Conservation (phyloP, 345 rosid genomes). For the Salix koriyanagi region DNA sequence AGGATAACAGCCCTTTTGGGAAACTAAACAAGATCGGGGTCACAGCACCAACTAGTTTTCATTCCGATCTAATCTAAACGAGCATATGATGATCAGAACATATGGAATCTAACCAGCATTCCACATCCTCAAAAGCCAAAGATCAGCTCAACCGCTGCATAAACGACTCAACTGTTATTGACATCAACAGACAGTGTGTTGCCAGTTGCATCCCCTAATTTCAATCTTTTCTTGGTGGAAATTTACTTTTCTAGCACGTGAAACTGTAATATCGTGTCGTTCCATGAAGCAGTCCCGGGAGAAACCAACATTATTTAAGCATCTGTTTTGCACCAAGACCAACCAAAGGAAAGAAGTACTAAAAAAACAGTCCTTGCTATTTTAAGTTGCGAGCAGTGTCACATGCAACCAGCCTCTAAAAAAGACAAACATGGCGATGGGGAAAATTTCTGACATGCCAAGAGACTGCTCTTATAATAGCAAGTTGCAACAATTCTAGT, state of each 20-base stretch:
- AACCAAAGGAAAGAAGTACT: background rate
- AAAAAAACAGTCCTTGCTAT: background rate
- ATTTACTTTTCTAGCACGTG: background rate
- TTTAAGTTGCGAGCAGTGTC: background rate
- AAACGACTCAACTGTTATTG: background rate
- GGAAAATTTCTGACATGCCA: background rate
- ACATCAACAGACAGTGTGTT: background rate
- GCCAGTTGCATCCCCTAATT: background rate
- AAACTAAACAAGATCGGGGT: background rate
- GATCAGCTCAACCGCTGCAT: background rate
- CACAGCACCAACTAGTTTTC: background rate
- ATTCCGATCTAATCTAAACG: background rate
- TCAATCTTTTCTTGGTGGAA: background rate
- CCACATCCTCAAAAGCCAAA: background rate
- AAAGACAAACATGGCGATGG: background rate
- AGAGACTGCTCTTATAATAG: background rate
- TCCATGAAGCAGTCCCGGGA: background rate
- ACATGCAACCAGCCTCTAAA: background rate
- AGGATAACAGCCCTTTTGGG: background rate
- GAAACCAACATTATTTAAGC: background rate
- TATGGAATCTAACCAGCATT: background rate
- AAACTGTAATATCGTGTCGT: background rate
- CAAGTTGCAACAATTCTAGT: background rate
- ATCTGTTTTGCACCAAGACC: background rate
- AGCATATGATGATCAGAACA: background rate